Evolutionary conservation across 805 yeast genomes (phyloP).

Genomic region (Candida ortonii): DNA sequence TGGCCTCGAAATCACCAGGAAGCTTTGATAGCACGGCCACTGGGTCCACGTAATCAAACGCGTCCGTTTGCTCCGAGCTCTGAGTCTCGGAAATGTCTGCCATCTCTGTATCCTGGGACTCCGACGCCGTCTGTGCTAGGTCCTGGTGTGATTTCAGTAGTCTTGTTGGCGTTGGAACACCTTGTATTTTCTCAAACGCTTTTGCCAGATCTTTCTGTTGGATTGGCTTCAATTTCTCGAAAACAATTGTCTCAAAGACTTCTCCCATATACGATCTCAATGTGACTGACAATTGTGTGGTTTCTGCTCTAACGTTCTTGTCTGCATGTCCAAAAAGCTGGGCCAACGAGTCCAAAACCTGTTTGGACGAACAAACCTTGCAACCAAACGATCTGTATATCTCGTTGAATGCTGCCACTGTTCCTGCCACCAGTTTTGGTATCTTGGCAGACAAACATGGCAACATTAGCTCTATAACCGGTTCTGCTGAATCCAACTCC

Average conservation of each 20-base stretch:
- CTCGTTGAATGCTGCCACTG: conserved; percentile 52
- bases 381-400: conserved; percentile 66
- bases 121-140: conserved; percentile 21
- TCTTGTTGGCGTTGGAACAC: conserved; percentile 51
- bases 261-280: conserved; percentile 74
- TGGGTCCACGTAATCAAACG: conserved; percentile 69
- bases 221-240: conserved; percentile 79
- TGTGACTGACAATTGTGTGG: conserved; percentile 65
- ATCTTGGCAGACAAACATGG: conserved; percentile 60
- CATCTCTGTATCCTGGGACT: conserved; percentile 40
- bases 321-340: conserved; percentile 84
- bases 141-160: conserved; percentile 51
- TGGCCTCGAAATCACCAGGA: conserved; percentile 57
- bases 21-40: conserved; percentile 62
- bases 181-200: conserved; percentile 54
- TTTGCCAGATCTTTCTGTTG: conserved; percentile 82
- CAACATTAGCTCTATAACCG: conserved; percentile 61
- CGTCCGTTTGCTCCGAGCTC: conserved; percentile 46
- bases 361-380: conserved; percentile 52
- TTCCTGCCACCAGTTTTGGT: conserved; percentile 78
- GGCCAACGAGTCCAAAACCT: conserved; percentile 55
- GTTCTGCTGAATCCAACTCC: conserved; percentile 65
- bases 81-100: conserved; percentile 25
- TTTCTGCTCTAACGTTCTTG: conserved; percentile 76
- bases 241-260: conserved; percentile 53